These are phyloP conservation scores for Tephrocybe rancida DNA, from an alignment of 768 basidiomycete genomes.

Conservation along the genomic window DNA sequence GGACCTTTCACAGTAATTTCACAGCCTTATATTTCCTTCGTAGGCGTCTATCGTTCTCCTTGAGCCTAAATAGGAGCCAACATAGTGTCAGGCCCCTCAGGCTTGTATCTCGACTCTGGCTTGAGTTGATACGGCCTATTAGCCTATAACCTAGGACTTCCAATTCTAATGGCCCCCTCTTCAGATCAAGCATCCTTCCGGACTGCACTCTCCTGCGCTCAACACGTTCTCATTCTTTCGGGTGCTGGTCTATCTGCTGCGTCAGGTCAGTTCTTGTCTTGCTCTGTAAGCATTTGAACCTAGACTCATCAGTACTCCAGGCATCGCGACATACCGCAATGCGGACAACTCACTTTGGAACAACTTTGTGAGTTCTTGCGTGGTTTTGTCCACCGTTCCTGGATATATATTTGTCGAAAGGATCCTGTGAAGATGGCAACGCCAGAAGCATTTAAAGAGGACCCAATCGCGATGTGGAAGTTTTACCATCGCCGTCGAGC, in stretches of 20 bases:
- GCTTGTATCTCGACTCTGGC: no score
- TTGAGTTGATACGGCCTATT: no score
- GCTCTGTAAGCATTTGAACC: not conserved
- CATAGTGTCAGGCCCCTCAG: no score
- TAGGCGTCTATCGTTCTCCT: no score
- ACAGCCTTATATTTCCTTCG: no score
- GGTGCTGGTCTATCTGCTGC: conserved; percentile 70
- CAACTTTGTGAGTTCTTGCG: conserved; percentile 6
- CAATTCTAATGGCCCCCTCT: conserved; percentile 19
- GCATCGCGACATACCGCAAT: conserved; percentile 16
- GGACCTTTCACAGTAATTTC: no score
- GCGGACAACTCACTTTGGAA: conserved; percentile 16
- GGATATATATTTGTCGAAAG: conserved; percentile 2
- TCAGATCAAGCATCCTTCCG: conserved; percentile 21
- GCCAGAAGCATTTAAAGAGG: conserved; percentile 39
- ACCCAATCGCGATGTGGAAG: conserved; percentile 43
- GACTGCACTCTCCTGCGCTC: conserved; percentile 21
- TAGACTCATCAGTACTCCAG: not conserved
- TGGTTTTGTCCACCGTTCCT: not conserved
- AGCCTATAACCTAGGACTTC: no score
- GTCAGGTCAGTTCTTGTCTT: conserved; percentile 42
- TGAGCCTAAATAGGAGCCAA: no score
- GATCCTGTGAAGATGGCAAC: conserved; percentile 27
- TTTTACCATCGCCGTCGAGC: conserved; percentile 51
- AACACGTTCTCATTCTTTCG: conserved; percentile 42